Evolutionary conservation across 805 yeast species (phyloP), one percentile per base, ranked within the genome.

Genomic region (Wilhelminamyces savonicus): DNA sequence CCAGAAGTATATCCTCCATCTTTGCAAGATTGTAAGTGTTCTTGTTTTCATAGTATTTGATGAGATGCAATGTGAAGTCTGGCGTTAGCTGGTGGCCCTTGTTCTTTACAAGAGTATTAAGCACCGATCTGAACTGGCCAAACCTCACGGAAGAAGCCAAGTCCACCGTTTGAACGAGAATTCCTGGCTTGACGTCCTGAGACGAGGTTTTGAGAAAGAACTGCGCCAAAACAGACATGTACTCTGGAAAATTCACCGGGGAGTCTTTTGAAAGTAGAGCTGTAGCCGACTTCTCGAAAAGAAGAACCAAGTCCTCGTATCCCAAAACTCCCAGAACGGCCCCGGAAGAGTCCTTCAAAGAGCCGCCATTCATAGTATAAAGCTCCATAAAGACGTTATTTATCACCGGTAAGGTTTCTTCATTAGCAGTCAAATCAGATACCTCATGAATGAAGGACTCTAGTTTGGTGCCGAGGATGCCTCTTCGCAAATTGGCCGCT

Each of bases 201-300:
- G n/a, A n/a, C n/a, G n/a, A 50, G 14, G 3, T 28, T 26, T 37
- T 32, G 14, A 51, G 30, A 16, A 53, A 38, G 13, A 38, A 28
- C 19, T 37, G 43, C 3, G 57, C 49, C 20, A 59, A 24, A 3
- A 46, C 26, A 1, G 54, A 44, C 36, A 60, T 35, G 39, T 40
- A 61, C 29, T 46, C 46, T 3, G 68, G 66, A n/a, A n/a, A n/a
- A n/a, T n/a, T n/a, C 9, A 52, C 26, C 14, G 32, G 39, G 4
- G 33, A 19, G 20, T 30, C 34, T 17, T 16, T 21, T 10, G 13
- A 28, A 4, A 24, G 24, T n/a, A 40, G 28, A 16, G 35, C 28
- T 9, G 20, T n/a, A 5, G 47, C 39, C 0, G 57, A 36, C 11
- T 30, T 42, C 16, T 43, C 38, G 24, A 49, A 52, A 8, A 54